Base-by-base conservation (phyloP, 768 basidiomycete genomes). In the Lepiota venenata region DNA sequence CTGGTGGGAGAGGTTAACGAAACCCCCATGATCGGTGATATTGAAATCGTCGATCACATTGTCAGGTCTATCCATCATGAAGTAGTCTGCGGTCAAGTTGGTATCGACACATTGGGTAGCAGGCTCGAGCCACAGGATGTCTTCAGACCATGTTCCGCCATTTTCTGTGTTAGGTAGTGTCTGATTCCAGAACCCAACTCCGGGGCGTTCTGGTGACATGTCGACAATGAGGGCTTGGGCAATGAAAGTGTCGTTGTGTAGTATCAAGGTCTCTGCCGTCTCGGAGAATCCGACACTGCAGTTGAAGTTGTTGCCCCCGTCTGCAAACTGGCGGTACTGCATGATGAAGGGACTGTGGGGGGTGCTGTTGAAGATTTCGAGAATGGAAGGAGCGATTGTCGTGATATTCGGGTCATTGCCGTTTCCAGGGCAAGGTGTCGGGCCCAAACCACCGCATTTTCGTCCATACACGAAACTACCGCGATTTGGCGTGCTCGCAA, bases 121-220 rank as follows among this genome's bases (percentile, higher is more conserved):
- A 1, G 63, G 63, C 25, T 64, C 61, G 6, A 64, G 50, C 63
- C 64, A 65, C 2, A 65, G 45, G 16, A 65, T 42, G 4, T 63
- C 60, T 22, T 63, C 52, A 7, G 60, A 58, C 64, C 64, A 65
- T 2, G n/a, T 35, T 2, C 42, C 59, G 7, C 64, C 60, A 1
- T 44, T 14, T 6, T n/a, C 15, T 1, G 52, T 41, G 0, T 40
- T 29, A 2, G 51, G 51, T 0, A 52, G 29, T 3, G 42, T 52
- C 21, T 45, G 42, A n/a, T 52, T 52, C 51, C 42, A 45, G 6
- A 52, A 37, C 7, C 51, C 43, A 5, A 52, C 25, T 10, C 51
- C 51, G 0, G 62, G 62, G 18, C 50, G 58, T 2, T 60, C 57
- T n/a, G 43, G 3, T 2, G 36, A 32, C 37, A 65, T 44, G 41